Percentiles rank a stretch among this genome's conserved stretches.
phyloP scores from a whole-genome alignment of 176 grass and related monocot species.

The Bothriochloa decipiens region DNA sequence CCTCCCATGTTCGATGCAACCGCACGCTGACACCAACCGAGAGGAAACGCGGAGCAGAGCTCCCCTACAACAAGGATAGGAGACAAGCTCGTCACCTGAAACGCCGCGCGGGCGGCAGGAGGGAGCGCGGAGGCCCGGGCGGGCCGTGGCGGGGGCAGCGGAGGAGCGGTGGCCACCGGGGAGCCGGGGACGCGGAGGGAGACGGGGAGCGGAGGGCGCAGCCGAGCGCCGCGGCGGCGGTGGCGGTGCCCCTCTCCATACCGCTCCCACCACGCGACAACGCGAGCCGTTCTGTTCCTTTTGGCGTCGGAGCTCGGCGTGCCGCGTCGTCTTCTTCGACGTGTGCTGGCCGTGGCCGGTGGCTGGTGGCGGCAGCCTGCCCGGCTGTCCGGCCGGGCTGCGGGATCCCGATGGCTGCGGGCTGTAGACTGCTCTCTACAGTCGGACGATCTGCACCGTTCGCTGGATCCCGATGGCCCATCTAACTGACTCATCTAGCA shows the following conservation, averaged over 20 bases:
- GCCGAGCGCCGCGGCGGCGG: slow-evolving; percentile 39
- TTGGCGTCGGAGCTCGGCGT: not conserved
- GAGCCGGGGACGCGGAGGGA: slow-evolving; percentile 16
- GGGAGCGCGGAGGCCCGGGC: not conserved
- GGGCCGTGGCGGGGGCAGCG: not conserved
- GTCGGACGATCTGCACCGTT: not conserved
- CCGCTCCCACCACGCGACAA: not conserved
- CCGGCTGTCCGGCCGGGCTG: not conserved
- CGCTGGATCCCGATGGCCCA: not conserved
- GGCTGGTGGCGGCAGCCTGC: slow-evolving; percentile 9
- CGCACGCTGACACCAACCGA: no score
- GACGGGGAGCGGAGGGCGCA: slow-evolving; percentile 49
- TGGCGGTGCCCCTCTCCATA: slow-evolving; percentile 55
- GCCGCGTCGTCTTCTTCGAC: slow-evolving; percentile 28
- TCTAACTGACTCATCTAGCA: not conserved
- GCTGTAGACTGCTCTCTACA: not conserved
- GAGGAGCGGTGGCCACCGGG: slow-evolving; percentile 40
- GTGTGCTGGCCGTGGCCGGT: not conserved
- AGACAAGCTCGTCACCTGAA: slow-evolving; percentile 31
- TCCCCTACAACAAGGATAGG: not conserved
- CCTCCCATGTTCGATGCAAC: no score
- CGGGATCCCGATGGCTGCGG: no score
- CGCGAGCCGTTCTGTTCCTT: no score
- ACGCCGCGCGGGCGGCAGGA: not conserved
- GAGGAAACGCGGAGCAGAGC: not conserved